Evolutionary conservation across 78 protist species (phyloP).

Genomic region (Emiliania huxleyi): DNA sequence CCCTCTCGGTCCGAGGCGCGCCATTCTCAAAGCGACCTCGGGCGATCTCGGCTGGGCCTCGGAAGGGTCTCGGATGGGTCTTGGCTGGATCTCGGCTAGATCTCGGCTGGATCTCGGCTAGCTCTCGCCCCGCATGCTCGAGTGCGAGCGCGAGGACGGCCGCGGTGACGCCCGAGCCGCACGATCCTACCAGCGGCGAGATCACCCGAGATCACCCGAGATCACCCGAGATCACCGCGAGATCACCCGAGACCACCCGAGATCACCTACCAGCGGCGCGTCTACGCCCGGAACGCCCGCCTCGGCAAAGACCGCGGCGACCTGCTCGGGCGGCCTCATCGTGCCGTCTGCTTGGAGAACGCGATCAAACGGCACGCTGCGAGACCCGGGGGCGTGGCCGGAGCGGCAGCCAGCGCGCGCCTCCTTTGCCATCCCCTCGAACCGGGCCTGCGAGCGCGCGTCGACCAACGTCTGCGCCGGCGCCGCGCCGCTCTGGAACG

Average conservation of each 20-base stretch:
- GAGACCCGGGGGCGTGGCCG: conserved; percentile 1
- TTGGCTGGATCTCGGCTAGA: too few relatives aligned
- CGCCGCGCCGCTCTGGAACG: neutral
- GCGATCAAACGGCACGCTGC: neutral
- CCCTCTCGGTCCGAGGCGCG: too few relatives aligned
- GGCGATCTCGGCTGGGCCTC: too few relatives aligned
- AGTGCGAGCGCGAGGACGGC: neutral
- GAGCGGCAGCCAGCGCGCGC: neutral
- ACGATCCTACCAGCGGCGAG: too few relatives aligned
- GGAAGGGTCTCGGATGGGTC: too few relatives aligned
- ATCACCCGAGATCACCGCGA: too few relatives aligned
- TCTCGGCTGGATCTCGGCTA: too few relatives aligned
- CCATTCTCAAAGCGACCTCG: too few relatives aligned
- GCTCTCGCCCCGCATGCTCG: neutral
- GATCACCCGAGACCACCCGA: too few relatives aligned
- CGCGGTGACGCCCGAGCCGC: conserved; percentile 20
- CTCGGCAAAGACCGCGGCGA: neutral
- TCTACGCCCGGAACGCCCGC: neutral
- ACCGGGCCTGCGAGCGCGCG: neutral
- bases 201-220: too few relatives aligned
- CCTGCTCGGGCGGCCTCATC: neutral
- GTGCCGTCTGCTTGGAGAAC: neutral
- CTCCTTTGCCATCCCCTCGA: neutral
- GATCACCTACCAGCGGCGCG: neutral
- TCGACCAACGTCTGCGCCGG: neutral